Conservation (phyloP, 1,284 basidiomycete genomes). For the Ceratobasidium sp. region DNA sequence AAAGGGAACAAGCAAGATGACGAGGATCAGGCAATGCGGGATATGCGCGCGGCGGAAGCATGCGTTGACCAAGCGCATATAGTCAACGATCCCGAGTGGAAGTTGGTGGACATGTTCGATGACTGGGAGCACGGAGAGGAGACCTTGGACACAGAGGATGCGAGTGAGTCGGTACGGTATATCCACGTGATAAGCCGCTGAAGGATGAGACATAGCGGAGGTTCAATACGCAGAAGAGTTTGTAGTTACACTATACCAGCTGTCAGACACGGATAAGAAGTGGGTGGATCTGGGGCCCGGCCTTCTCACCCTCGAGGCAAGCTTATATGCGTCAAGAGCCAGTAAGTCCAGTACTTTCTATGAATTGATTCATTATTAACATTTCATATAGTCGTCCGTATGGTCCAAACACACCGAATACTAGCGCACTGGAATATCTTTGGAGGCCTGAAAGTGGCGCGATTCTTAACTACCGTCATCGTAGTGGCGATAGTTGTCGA, state of each 20-base stretch:
- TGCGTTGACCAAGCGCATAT: constrained; percentile 20
- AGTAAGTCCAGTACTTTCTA: background rate
- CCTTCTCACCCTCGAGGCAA: background rate
- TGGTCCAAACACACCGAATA: constrained; percentile 11
- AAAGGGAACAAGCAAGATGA: background rate
- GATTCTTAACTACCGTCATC: constrained; percentile 23
- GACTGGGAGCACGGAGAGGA: background rate
- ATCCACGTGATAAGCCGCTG: background rate
- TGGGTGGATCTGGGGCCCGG: constrained; percentile 18
- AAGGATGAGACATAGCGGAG: background rate
- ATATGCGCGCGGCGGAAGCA: constrained; percentile 13
- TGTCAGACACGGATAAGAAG: background rate
- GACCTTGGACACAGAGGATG: background rate
- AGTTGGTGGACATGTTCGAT: constrained; percentile 4
- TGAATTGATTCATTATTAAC: background rate
- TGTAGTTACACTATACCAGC: constrained; percentile 8
- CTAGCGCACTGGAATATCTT: constrained; percentile 18
- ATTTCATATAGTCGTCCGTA: constrained; percentile 6
- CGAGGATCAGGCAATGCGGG: background rate
- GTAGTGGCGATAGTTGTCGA: background rate
- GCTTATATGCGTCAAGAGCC: constrained; percentile 17
- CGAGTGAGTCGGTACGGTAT: too few species aligned
- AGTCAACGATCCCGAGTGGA: constrained; percentile 2
- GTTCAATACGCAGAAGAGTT: background rate
- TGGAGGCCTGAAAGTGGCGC: constrained; percentile 12